phyloP scores from a whole-genome alignment of 2,329 filamentous ascomycete genomes.

The Trichoderma lentiforme region DNA sequence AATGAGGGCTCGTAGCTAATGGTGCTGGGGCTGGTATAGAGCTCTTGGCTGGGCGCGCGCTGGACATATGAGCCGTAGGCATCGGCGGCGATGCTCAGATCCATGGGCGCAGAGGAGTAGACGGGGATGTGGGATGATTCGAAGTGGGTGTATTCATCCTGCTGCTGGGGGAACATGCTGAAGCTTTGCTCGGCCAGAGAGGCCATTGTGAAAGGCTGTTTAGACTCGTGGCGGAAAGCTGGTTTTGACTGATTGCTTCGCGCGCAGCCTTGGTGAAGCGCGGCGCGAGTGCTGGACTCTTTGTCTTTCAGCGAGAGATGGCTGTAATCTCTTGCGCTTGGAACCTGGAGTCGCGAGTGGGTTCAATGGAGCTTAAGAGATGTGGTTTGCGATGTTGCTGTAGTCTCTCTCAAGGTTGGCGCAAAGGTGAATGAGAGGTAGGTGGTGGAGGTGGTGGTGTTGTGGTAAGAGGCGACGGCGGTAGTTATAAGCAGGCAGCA shows the following conservation, averaged over 20 bases:
- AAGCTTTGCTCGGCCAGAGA: slow-evolving; percentile 30
- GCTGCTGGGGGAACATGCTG: slow-evolving; percentile 29
- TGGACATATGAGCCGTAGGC: slow-evolving; percentile 41
- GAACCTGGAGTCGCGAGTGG: neutral
- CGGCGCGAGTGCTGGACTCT: neutral
- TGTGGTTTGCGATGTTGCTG: neutral
- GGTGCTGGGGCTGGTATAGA: slow-evolving; percentile 24
- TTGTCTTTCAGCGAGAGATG: neutral
- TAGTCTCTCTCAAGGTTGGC: neutral
- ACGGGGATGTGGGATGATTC: slow-evolving; percentile 41
- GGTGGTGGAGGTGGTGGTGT: neutral
- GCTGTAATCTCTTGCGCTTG: neutral
- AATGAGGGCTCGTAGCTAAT: slow-evolving; percentile 47
- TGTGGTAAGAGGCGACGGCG: neutral
- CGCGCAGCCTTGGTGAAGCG: slow-evolving; percentile 4
- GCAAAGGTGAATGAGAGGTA: neutral
- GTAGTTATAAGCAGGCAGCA: neutral
- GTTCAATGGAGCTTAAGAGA: neutral
- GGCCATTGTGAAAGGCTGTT: slow-evolving; percentile 25
- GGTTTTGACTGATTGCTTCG: neutral
- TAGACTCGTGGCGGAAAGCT: neutral
- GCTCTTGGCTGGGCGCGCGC: slow-evolving; percentile 30
- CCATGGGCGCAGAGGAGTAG: slow-evolving; percentile 43
- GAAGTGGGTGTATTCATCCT: slow-evolving; percentile 44
- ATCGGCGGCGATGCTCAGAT: slow-evolving; percentile 48